Conservation (phyloP, 2,329 filamentous ascomycete genomes). For the Colletotrichum siamense region DNA sequence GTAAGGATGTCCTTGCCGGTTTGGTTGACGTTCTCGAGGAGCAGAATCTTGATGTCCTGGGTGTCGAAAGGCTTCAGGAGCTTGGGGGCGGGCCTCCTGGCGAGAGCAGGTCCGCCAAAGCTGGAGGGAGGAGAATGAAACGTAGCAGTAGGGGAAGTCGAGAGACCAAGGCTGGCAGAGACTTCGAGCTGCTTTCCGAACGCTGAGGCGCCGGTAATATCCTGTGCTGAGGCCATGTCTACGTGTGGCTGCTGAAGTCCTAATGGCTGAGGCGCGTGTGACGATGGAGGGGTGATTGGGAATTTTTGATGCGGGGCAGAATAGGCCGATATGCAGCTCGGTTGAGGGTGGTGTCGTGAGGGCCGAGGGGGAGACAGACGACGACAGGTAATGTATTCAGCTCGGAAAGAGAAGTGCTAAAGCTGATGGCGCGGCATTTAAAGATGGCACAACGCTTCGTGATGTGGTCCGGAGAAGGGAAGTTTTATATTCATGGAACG, state of each 20-base stretch:
- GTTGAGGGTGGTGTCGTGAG: background rate
- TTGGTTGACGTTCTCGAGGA: constrained; percentile 95
- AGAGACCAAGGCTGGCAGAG: constrained; percentile 70
- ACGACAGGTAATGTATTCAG: background rate
- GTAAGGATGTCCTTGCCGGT: constrained; percentile 84
- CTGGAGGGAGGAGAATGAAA: constrained; percentile 78
- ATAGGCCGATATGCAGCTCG: background rate
- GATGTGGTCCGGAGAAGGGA: background rate
- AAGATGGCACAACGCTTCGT: background rate
- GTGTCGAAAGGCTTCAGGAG: constrained; percentile 94
- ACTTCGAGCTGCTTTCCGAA: constrained; percentile 37
- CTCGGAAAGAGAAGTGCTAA: background rate
- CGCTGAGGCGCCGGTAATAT: constrained; percentile 49
- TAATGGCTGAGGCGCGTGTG: background rate
- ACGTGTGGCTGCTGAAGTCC: background rate
- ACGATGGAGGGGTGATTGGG: constrained; percentile 2
- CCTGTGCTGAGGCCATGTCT: constrained; percentile 52
- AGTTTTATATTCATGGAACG: background rate
- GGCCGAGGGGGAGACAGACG: background rate
- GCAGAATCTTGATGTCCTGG: constrained; percentile 93
- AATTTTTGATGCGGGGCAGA: constrained; percentile 8
- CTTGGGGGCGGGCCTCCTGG: constrained; percentile 61
- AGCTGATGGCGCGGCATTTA: background rate
- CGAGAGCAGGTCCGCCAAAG: constrained; percentile 54
- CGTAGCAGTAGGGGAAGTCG: constrained; percentile 75